Evolutionary conservation across 2,329 filamentous ascomycete genomes (phyloP).

Genomic region (Phaeoacremonium minimum): DNA sequence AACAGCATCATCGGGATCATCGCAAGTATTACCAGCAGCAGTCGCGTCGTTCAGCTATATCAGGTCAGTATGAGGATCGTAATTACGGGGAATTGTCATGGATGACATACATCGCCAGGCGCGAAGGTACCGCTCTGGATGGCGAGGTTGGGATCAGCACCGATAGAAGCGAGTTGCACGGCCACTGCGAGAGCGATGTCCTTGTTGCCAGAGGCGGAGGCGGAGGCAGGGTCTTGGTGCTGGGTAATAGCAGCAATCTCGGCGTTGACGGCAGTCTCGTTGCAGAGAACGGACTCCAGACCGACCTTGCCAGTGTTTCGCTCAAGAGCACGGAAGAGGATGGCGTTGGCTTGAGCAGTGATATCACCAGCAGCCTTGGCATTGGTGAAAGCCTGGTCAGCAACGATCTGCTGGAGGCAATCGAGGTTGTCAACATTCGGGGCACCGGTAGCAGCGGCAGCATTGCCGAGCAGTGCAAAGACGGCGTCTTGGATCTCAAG

Average conservation of each 20-base stretch:
- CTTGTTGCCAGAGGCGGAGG: slow-evolving; percentile 56
- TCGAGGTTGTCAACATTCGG: slow-evolving; percentile 37
- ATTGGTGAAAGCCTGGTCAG: slow-evolving; percentile 59
- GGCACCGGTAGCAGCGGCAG: slow-evolving; percentile 25
- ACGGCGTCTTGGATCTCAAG: slow-evolving; percentile 39
- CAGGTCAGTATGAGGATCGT: slow-evolving; percentile 20
- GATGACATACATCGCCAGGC: slow-evolving; percentile 53
- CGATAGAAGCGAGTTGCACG: slow-evolving; percentile 53
- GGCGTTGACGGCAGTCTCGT: slow-evolving; percentile 53
- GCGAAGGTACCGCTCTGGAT: slow-evolving; percentile 60
- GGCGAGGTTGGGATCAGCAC: slow-evolving; percentile 58
- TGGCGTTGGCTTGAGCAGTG: slow-evolving; percentile 44
- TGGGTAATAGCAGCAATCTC: slow-evolving; percentile 61
- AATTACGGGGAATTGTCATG: too few species aligned
- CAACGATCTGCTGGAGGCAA: slow-evolving; percentile 54
- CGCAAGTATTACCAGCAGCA: slow-evolving; percentile 48
- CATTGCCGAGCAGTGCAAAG: slow-evolving; percentile 45
- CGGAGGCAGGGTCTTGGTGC: slow-evolving; percentile 64
- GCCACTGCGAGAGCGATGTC: slow-evolving; percentile 55
- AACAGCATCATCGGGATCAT: slow-evolving; percentile 38
- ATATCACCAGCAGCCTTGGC: slow-evolving; percentile 51
- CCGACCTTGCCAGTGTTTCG: slow-evolving; percentile 58
- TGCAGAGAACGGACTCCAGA: slow-evolving; percentile 52
- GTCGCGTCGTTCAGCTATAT: slow-evolving; percentile 27
- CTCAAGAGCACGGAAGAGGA: slow-evolving; percentile 52